Base-by-base conservation (phyloP, 2,329 filamentous ascomycete genomes). In the Tolypocladium ovalisporum region DNA sequence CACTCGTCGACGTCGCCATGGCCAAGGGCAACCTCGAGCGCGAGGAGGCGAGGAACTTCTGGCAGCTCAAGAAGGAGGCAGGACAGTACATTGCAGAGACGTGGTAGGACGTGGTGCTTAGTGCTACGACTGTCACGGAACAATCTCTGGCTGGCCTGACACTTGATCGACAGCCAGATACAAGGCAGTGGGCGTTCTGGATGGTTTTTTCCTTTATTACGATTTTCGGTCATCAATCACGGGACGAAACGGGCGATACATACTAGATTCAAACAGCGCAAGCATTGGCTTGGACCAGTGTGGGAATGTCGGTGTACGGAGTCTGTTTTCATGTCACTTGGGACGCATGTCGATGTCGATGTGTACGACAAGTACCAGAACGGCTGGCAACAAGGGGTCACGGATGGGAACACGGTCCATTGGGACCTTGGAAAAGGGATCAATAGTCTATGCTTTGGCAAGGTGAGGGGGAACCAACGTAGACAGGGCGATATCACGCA, bases 41-140 rank as follows among this genome's bases (percentile, higher is more conserved):
- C 27, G 86, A 91, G 36, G 90, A 96, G 70, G 93, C 94, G 2
- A 79, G 82, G 69, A 84, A 87, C 62, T 99, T 97, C 71, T 97
- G 94, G 94, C 77, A 86, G 52, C 80, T 89, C 65, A 97, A 97
- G 84, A 93, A 88, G 78, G 87, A 91, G 64, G 90, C 85, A 32
- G 92, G 92, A 4, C 92, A 97, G 75, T 99, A 97, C 71, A 96
- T 97, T 79, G 90, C 93, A 59, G 92, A 87, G 75, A 86, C 84
- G 7, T 87, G 84, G 84, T 86, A 66, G 66, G 32, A 15, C 32
- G 34, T 17, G 49, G 40, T 15, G 40, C 8, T 5, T 39, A 39
- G n/a, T 39, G 36, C 36, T 39, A 39, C 36, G 36, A 19, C 36
- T 6, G 36, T 19, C 7, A 40, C 37, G 37, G 19, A n/a, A 8